Conservation (phyloP, 1,284 basidiomycete species). For the Cutaneotrichosporon spelunceum region DNA sequence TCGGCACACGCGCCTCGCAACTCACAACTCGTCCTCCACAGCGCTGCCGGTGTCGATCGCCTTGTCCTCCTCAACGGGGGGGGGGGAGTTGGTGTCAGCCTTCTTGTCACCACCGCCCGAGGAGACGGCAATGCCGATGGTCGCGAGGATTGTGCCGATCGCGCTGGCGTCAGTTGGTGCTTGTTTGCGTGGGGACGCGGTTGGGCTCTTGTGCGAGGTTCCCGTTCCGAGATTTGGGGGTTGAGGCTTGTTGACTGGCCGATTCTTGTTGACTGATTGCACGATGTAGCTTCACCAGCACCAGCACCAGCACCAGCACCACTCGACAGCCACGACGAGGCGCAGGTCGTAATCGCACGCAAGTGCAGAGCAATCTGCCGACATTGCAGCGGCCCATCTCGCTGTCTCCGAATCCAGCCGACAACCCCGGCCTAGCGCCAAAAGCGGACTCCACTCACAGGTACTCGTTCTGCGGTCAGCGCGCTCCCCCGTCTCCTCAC, state of each 20-base stretch:
- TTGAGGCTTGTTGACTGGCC: too few species aligned
- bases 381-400: too few species aligned
- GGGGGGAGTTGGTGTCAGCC: constrained; percentile 19
- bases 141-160: constrained; percentile 45
- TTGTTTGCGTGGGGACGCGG: background rate
- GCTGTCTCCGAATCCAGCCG: background rate
- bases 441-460: constrained; percentile 31
- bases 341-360: too few species aligned
- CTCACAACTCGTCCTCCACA: constrained; percentile 39
- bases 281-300: too few species aligned
- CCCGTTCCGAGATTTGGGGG: too few species aligned
- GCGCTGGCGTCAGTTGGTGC: constrained; percentile 32
- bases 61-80: constrained; percentile 24
- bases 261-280: too few species aligned
- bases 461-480: constrained; percentile 43
- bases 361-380: too few species aligned
- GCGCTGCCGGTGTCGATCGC: constrained; percentile 23
- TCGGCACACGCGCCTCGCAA: constrained; percentile 1
- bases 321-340: too few species aligned
- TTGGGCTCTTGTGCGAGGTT: background rate
- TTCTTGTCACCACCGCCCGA: constrained; percentile 37
- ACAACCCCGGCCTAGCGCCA: background rate
- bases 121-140: constrained; percentile 40
- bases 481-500: constrained; percentile 27
- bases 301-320: too few species aligned